These are phyloP conservation scores for Podospora pseudoanserina DNA, from an alignment of 495 filamentous ascomycete genomes.

Conservation along the genomic window DNA sequence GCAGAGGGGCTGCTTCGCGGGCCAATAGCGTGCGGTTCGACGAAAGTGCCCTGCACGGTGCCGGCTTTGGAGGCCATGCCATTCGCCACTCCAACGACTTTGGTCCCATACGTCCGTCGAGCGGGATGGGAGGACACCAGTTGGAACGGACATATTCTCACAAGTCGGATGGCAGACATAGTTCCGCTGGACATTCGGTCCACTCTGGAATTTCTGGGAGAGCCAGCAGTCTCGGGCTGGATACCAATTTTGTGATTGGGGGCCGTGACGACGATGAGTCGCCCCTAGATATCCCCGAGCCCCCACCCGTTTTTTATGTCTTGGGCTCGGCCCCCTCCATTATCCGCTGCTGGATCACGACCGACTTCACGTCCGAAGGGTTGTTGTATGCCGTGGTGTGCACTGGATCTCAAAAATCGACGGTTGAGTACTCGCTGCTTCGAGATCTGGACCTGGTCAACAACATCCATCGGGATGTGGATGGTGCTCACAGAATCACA, in stretches of 20 bases:
- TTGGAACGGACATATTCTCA: conserved; percentile 88
- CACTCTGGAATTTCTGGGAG: conserved; percentile 65
- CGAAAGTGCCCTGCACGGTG: conserved; percentile 88
- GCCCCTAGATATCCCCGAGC: conserved; percentile 61
- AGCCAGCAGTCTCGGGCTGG: conserved; percentile 77
- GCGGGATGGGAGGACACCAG: conserved; percentile 70
- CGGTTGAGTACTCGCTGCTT: conserved; percentile 67
- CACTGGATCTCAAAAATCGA: conserved; percentile 84
- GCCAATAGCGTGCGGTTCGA: conserved; percentile 99
- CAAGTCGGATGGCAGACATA: conserved; percentile 94
- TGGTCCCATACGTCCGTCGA: conserved; percentile 70
- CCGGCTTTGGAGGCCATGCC: conserved; percentile 73
- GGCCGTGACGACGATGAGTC: conserved; percentile 62
- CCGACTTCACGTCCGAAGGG: conserved; percentile 77
- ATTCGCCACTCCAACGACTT: conserved; percentile 77
- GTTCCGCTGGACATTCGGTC: conserved; percentile 73
- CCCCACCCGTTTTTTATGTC: conserved; percentile 76
- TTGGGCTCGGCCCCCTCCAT: conserved; percentile 86
- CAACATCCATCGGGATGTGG: conserved; percentile 58
- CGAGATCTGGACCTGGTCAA: conserved; percentile 65
- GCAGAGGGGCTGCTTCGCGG: conserved; percentile 78
- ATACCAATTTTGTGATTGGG: conserved; percentile 63
- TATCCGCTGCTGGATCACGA: conserved; percentile 90
- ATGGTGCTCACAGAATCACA: conserved; percentile 63
- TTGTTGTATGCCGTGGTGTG: conserved; percentile 90